Evolutionary conservation across 1,139 yeast genomes (phyloP).

Genomic region (Sugiyamaella novakii): DNA sequence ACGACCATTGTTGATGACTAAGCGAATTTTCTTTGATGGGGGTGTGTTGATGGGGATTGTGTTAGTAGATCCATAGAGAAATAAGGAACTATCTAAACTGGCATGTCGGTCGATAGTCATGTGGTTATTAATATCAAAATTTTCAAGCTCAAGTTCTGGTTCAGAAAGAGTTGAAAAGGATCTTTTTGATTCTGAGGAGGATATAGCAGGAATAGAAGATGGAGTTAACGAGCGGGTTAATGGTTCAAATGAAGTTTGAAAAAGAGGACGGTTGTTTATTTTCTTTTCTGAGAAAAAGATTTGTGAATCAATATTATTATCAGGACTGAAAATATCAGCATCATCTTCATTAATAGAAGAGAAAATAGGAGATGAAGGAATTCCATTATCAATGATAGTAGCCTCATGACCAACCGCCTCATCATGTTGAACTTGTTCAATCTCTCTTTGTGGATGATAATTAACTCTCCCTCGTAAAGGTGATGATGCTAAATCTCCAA

Average conservation of each 20-base stretch:
- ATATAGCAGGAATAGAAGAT: constrained; percentile 16
- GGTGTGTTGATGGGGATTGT: neutral
- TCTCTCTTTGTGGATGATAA: constrained; percentile 6
- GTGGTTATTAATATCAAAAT: neutral
- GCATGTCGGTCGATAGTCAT: constrained; percentile 1
- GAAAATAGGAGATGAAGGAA: constrained; percentile 18
- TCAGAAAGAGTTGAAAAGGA: constrained; percentile 20
- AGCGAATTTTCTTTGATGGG: constrained; percentile 11
- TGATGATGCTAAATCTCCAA: constrained; percentile 21
- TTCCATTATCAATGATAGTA: neutral
- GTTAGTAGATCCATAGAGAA: neutral
- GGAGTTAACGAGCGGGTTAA: constrained; percentile 18
- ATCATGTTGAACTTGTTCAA: no score
- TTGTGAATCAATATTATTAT: neutral
- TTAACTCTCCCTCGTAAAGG: constrained; percentile 16
- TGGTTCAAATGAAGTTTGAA: constrained; percentile 6
- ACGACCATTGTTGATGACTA: constrained; percentile 21
- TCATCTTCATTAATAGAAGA: constrained; percentile 1
- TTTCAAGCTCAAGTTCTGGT: constrained; percentile 9
- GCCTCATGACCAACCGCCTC: neutral
- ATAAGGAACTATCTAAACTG: constrained; percentile 4
- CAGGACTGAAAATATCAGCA: constrained; percentile 5
- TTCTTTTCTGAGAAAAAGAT: constrained; percentile 1
- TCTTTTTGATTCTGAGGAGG: constrained; percentile 13
- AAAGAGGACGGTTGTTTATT: neutral